Base-by-base conservation (phyloP, 75 land plant genomes). In the Pinus tabuliformis region DNA sequence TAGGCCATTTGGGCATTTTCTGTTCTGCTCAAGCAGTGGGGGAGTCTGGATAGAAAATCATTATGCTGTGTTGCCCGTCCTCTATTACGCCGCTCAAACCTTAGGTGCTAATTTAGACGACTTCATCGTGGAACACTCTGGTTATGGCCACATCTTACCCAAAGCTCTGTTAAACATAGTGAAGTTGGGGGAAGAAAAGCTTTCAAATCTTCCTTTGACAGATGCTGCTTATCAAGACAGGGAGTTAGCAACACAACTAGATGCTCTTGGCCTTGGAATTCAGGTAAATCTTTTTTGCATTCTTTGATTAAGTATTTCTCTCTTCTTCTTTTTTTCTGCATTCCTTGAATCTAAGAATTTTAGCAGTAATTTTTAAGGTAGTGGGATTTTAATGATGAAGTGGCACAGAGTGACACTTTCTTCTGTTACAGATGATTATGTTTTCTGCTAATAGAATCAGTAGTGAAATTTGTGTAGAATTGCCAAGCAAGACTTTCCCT, bases 1-100 rank as follows among this genome's bases (percentile, higher is more conserved):
- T 63, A 81, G 87, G 58, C 90, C 94, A 15, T 85, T 83, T 70
- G 94, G 94, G 15, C 77, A 68, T 1, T 90, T 74, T 78, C 64
- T 80, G 16, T 88, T 91, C 75, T 75, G 54, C 62, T 75, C 75
- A 6, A 65, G 74, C 3, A 66, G 64, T 71, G 91, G 85, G 5
- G 64, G 70, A 24, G 12, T 80, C 8, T 62, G 80, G 5, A 16
- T 83, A 18, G 80, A 79, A 17, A 91, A 91, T 64, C 68, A 86
- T 2, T 82, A 84, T 39, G 89, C 89, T 26, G 82, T 91, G 28
- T 59, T 89, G 64, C 92, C 86, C 7, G 39, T 92, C 45, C 58
- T 92, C 36, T 86, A 83, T 59, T 90, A 79, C 57, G 39, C 75
- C 26, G 63, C 73, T 57, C 93, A 86, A 76, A 36, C 64, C 45